These are phyloP conservation scores for Pseudogymnoascus sp. DNA, from an alignment of 2,329 filamentous ascomycete species.

Conservation along the genomic window DNA sequence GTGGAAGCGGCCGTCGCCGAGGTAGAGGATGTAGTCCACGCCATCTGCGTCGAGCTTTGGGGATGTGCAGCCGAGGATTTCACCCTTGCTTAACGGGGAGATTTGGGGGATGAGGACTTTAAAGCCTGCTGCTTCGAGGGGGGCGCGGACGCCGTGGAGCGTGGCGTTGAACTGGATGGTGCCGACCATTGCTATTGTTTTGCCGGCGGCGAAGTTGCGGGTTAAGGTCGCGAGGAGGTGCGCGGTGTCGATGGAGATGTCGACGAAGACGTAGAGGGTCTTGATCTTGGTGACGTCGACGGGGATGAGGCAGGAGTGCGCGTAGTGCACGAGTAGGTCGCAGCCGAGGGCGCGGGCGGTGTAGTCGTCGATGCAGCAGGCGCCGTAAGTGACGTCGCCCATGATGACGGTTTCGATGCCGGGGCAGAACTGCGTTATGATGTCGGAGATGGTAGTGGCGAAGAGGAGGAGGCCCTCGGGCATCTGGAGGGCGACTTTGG, in stretches of 20 bases:
- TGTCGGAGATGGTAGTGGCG: slow-evolving; percentile 95
- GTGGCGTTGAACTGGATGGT: slow-evolving; percentile 99
- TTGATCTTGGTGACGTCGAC: slow-evolving; percentile 96
- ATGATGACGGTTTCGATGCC: slow-evolving; percentile 92
- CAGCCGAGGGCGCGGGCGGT: slow-evolving; percentile 90
- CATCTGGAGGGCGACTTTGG: slow-evolving; percentile 88
- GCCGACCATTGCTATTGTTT: slow-evolving; percentile 85
- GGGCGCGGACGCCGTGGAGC: slow-evolving; percentile 72
- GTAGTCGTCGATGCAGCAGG: slow-evolving; percentile 98
- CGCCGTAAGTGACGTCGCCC: slow-evolving; percentile 97
- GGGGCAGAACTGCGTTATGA: slow-evolving; percentile 86
- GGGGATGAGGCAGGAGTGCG: slow-evolving; percentile 91
- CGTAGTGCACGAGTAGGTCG: slow-evolving; percentile 91
- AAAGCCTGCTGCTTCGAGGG: slow-evolving; percentile 77
- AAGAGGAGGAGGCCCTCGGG: slow-evolving; percentile 92
- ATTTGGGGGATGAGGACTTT: slow-evolving; percentile 84
- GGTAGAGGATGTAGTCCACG: slow-evolving; percentile 75
- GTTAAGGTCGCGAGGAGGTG: slow-evolving; percentile 82
- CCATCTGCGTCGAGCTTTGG: slow-evolving; percentile 54
- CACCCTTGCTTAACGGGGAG: slow-evolving; percentile 82
- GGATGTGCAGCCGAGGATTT: slow-evolving; percentile 95
- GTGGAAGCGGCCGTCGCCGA: slow-evolving; percentile 89
- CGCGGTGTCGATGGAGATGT: slow-evolving; percentile 87
- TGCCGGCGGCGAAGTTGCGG: slow-evolving; percentile 76
- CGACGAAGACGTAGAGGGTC: slow-evolving; percentile 95